These are phyloP conservation scores for Dimargaris cristalligena DNA, from an alignment of 192 early-diverging fungal species.

Conservation along the genomic window DNA sequence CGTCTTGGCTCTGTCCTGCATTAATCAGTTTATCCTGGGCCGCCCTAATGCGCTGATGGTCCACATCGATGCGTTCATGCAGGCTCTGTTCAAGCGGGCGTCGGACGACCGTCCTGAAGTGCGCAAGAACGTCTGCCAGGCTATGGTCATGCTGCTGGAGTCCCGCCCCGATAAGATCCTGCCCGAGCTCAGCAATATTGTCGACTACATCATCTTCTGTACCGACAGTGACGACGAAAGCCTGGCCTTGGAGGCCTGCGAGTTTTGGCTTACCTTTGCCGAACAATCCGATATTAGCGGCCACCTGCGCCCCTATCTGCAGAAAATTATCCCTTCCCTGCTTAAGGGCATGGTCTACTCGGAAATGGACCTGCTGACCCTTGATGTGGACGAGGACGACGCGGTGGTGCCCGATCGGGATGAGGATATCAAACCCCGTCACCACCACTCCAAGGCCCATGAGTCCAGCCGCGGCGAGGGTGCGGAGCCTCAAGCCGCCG, in stretches of 20 bases:
- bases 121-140: constrained; percentile 85
- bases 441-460: constrained; percentile 70
- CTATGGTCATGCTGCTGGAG: constrained; percentile 80
- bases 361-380: constrained; percentile 67
- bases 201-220: constrained; percentile 90
- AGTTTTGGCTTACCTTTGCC: constrained; percentile 96
- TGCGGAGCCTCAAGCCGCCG: constrained; percentile 4
- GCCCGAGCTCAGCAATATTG: constrained; percentile 72
- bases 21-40: constrained; percentile 74
- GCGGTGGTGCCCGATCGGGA: constrained; percentile 69
- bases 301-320: constrained; percentile 46
- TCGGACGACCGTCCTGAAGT: constrained; percentile 69
- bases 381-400: constrained; percentile 73
- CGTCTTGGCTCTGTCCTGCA: constrained; percentile 60
- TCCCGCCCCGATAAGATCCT: constrained; percentile 66
- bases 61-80: constrained; percentile 52
- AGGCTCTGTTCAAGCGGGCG: constrained; percentile 65
- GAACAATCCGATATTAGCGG: constrained; percentile 74
- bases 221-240: constrained; percentile 64
- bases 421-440: constrained; percentile 89
- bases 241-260: constrained; percentile 94
- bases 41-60: constrained; percentile 54
- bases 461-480: constrained; percentile 27
- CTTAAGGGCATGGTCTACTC: constrained; percentile 94
- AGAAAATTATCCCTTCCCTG: constrained; percentile 76